Conservation (phyloP, 805 yeast species). For the Yarrowia bubula region DNA sequence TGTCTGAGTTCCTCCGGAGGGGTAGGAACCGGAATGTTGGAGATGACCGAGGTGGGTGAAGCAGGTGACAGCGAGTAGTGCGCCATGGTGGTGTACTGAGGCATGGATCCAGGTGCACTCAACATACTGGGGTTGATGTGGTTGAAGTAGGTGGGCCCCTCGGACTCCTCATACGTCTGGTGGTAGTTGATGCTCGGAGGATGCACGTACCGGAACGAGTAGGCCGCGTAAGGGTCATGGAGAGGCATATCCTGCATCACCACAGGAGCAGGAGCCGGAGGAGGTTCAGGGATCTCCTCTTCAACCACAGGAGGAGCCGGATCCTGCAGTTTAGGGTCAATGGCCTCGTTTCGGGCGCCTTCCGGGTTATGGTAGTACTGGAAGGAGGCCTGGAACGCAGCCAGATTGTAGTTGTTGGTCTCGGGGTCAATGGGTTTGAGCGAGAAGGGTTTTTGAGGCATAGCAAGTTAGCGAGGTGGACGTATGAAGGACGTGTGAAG, state of each 20-base stretch:
- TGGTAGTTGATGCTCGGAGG: slow-evolving; percentile 6
- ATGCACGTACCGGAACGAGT: slow-evolving; percentile 12
- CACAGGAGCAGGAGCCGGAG: background rate
- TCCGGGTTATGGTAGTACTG: slow-evolving; percentile 17
- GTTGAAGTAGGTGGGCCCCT: background rate
- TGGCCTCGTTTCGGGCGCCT: background rate
- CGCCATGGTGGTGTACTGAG: background rate
- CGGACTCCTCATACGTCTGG: background rate
- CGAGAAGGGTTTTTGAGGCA: slow-evolving; percentile 5
- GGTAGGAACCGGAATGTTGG: background rate
- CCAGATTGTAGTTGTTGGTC: background rate
- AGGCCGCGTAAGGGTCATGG: slow-evolving; percentile 10
- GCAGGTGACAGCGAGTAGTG: slow-evolving; percentile 13
- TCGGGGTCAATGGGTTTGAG: background rate
- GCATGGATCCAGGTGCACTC: background rate
- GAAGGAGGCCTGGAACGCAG: background rate
- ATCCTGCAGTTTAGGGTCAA: background rate
- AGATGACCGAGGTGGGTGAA: background rate
- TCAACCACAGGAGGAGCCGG: background rate
- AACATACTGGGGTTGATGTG: slow-evolving; percentile 3
- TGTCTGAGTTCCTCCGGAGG: background rate
- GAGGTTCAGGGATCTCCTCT: too few relatives aligned
- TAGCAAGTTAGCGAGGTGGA: too few relatives aligned
- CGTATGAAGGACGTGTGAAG: too few relatives aligned
- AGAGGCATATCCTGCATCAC: background rate